Conservation (phyloP, 2,329 filamentous ascomycete species). For the Orbilia quercus region DNA sequence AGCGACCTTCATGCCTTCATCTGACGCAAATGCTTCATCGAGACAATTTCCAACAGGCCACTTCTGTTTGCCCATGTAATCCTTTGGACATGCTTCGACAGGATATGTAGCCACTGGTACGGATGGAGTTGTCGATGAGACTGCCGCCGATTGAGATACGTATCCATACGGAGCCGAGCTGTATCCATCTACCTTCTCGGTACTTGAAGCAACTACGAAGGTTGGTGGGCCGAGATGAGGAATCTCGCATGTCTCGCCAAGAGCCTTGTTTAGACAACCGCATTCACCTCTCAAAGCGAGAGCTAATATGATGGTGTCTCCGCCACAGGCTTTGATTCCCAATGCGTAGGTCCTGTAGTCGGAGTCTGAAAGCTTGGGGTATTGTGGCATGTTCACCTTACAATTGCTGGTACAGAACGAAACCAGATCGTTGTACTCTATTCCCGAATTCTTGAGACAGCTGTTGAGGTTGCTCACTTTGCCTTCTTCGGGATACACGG, state of each 20-base stretch:
- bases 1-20: conserved; percentile 12
- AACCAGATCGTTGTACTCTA: not conserved
- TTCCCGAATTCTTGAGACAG: conserved; percentile 2
- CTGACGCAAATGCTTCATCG: conserved; percentile 11
- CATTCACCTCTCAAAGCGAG: not conserved
- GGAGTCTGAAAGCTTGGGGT: not conserved
- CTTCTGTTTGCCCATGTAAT: conserved; percentile 8
- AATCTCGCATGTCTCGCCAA: conserved; percentile 14
- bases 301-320: not conserved
- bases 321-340: not conserved
- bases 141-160: not conserved
- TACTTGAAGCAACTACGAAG: too few relatives aligned
- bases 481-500: not conserved
- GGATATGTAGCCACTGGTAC: conserved; percentile 1
- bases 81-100: conserved; percentile 19
- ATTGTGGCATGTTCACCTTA: not conserved
- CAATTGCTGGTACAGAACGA: not conserved
- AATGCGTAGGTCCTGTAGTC: not conserved
- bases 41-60: conserved; percentile 39
- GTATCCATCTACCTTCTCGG: not conserved
- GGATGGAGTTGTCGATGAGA: not conserved
- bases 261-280: conserved; percentile 1
- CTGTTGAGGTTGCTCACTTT: not conserved
- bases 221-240: not conserved
- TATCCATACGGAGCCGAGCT: too few relatives aligned